phyloP scores from a whole-genome alignment of 768 basidiomycete genomes.

The Suillus bovinus region DNA sequence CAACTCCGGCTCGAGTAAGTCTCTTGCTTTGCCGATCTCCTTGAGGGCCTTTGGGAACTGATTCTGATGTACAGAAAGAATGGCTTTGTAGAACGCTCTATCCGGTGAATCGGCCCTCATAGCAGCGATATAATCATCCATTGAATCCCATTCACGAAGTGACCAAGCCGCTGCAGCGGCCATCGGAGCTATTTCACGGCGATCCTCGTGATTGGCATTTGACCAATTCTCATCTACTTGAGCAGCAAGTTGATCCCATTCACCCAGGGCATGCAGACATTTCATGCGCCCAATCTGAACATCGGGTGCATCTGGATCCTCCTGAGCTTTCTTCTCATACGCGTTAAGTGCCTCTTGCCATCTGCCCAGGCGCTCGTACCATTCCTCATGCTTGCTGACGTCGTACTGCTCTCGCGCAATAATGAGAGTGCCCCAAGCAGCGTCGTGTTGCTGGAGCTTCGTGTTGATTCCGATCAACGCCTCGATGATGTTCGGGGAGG shows the following conservation, averaged over 20 bases:
- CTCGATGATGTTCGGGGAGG: conserved; percentile 88
- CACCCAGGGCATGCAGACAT: conserved; percentile 94
- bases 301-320: conserved; percentile 76
- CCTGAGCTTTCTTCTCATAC: conserved; percentile 76
- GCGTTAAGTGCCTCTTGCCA: conserved; percentile 93
- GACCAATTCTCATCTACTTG: conserved; percentile 90
- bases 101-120: conserved; percentile 95
- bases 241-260: conserved; percentile 89
- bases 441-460: conserved; percentile 94
- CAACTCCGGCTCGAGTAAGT: conserved; percentile 87
- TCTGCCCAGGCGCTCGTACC: conserved; percentile 94
- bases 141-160: conserved; percentile 93
- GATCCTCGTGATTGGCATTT: conserved; percentile 78
- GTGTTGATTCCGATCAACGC: conserved; percentile 96
- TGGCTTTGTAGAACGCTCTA: conserved; percentile 93
- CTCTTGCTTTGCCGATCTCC: conserved; percentile 92
- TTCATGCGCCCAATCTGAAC: conserved; percentile 91
- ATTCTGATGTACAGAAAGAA: conserved; percentile 93
- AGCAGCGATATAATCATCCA: conserved; percentile 94
- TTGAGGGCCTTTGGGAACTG: conserved; percentile 89
- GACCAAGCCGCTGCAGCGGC: conserved; percentile 98
- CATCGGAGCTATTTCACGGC: conserved; percentile 91
- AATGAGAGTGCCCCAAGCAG: conserved; percentile 94
- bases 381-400: conserved; percentile 91
- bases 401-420: conserved; percentile 90